phyloP scores from a whole-genome alignment of 345 rosid genomes.

The Eucalyptus polyanthemos region DNA sequence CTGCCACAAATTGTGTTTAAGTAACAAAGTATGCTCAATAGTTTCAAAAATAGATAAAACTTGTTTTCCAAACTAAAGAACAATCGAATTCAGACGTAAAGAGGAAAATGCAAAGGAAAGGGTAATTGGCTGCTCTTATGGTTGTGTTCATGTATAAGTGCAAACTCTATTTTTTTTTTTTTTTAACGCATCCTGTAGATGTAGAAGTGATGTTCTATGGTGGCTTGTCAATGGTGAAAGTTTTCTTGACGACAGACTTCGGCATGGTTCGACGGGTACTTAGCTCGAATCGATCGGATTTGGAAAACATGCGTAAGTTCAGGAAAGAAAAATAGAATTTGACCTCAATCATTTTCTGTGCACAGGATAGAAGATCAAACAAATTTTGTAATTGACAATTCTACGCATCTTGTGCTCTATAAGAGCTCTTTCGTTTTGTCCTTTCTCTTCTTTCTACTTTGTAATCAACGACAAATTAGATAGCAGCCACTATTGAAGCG shows the following conservation, averaged over 20 bases:
- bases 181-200: background rate
- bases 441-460: background rate
- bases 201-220: background rate
- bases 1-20: background rate
- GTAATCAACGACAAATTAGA: background rate
- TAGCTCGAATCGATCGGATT: background rate
- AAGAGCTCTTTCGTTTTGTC: too few relatives aligned
- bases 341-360: too few relatives aligned
- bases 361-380: too few relatives aligned
- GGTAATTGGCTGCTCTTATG: too few relatives aligned
- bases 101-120: background rate
- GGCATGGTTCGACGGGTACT: background rate
- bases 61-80: background rate
- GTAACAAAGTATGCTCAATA: background rate
- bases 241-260: background rate
- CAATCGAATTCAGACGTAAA: background rate
- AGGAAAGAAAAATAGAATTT: too few relatives aligned
- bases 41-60: background rate
- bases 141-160: too few relatives aligned
- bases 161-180: too few relatives aligned
- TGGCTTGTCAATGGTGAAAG: background rate
- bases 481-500: background rate
- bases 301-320: too few relatives aligned
- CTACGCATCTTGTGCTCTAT: too few relatives aligned
- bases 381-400: too few relatives aligned